phyloP scores from a whole-genome alignment of 1,284 basidiomycete genomes.

The Kwoniella shivajii region DNA sequence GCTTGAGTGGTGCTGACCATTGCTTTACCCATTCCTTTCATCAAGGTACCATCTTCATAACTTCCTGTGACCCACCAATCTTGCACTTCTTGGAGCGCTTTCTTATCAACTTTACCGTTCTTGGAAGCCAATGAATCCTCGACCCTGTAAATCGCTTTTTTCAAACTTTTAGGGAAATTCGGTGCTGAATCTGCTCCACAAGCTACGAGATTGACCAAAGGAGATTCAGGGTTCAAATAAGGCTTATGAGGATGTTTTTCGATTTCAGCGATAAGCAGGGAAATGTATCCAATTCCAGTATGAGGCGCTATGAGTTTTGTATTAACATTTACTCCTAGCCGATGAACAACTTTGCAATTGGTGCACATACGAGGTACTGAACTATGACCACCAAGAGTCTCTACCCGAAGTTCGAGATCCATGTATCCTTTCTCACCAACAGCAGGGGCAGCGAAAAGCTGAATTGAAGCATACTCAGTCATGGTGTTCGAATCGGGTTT shows the following conservation, averaged over 20 bases:
- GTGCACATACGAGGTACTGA: slow-evolving; percentile 61
- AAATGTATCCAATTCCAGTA: slow-evolving; percentile 50
- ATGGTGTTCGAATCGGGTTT: neutral
- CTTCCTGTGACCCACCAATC: slow-evolving; percentile 30
- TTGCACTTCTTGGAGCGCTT: slow-evolving; percentile 37
- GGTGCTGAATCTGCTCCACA: slow-evolving; percentile 41
- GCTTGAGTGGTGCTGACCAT: slow-evolving; percentile 50
- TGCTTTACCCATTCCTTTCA: slow-evolving; percentile 29
- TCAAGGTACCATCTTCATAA: slow-evolving; percentile 23
- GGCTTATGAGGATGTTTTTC: slow-evolving; percentile 45
- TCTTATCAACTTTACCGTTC: slow-evolving; percentile 32
- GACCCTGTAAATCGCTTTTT: slow-evolving; percentile 28
- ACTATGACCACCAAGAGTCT: slow-evolving; percentile 68
- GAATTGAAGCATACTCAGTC: neutral
- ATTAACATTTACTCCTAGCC: neutral
- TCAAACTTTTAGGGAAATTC: slow-evolving; percentile 26
- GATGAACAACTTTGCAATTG: too few relatives aligned
- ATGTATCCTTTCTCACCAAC: slow-evolving; percentile 69
- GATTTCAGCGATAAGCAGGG: slow-evolving; percentile 44
- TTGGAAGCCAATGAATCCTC: slow-evolving; percentile 20
- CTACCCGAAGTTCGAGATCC: slow-evolving; percentile 61
- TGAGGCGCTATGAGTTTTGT: slow-evolving; percentile 29
- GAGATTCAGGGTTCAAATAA: slow-evolving; percentile 31
- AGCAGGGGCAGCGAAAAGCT: slow-evolving; percentile 53
- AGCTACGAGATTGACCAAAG: slow-evolving; percentile 29